Conservation (phyloP, 2,329 filamentous ascomycete species). For the Talaromyces sp. region DNA sequence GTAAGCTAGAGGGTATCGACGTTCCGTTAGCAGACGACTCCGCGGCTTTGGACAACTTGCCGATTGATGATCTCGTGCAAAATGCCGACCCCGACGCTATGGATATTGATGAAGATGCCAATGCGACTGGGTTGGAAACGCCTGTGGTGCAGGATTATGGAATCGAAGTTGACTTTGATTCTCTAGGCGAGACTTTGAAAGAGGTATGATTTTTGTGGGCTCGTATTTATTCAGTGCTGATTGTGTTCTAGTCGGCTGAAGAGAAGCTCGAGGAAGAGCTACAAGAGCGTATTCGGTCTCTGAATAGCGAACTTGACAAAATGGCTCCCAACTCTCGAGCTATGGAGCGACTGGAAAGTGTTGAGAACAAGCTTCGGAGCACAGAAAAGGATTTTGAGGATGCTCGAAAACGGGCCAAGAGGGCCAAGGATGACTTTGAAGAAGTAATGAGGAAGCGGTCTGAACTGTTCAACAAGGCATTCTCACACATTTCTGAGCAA, state of each 20-base stretch:
- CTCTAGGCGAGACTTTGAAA: slow-evolving; percentile 75
- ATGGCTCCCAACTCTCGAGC: slow-evolving; percentile 96
- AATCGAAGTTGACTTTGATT: slow-evolving; percentile 80
- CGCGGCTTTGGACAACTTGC: slow-evolving; percentile 67
- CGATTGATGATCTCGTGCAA: slow-evolving; percentile 76
- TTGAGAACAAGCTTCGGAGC: slow-evolving; percentile 73
- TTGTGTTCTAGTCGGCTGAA: slow-evolving; percentile 55
- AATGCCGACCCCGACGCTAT: slow-evolving; percentile 75
- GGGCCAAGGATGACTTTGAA: slow-evolving; percentile 77
- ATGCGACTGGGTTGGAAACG: slow-evolving; percentile 44
- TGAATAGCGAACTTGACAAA: slow-evolving; percentile 80
- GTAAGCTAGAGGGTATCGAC: slow-evolving; percentile 88
- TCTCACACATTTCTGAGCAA: slow-evolving; percentile 89
- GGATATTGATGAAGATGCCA: slow-evolving; percentile 75
- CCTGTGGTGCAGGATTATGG: slow-evolving; percentile 80
- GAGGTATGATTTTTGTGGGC: slow-evolving; percentile 48
- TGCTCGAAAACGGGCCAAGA: slow-evolving; percentile 67
- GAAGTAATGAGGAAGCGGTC: slow-evolving; percentile 74
- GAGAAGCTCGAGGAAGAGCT: slow-evolving; percentile 68
- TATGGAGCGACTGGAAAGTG: slow-evolving; percentile 81
- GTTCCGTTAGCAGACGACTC: slow-evolving; percentile 73
- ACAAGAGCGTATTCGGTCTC: slow-evolving; percentile 67
- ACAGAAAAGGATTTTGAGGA: slow-evolving; percentile 88
- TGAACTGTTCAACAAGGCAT: slow-evolving; percentile 92
- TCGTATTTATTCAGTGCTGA: slow-evolving; percentile 20